Evolutionary conservation across 78 protist genomes (phyloP).

Genomic region (Emiliania huxleyi): DNA sequence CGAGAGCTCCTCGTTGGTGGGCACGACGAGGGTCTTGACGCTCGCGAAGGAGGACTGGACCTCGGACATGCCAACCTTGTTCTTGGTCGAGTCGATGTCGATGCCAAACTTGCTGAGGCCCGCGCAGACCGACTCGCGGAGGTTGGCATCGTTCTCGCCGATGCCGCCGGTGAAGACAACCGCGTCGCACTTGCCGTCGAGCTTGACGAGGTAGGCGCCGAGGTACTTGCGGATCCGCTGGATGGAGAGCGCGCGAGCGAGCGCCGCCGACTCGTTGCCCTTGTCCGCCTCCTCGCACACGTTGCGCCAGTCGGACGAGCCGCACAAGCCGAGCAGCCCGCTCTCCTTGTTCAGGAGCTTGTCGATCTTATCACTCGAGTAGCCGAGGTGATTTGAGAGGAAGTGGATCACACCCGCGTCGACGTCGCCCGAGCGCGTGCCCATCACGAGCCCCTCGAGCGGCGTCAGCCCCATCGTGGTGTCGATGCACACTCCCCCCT

Average conservation of each 20-base stretch:
- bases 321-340: constrained; percentile 30
- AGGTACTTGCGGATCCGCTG: constrained; percentile 44
- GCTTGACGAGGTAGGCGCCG: constrained; percentile 18
- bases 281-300: not conserved
- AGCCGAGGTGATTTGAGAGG: not conserved
- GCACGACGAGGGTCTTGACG: no score
- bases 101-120: constrained; percentile 15
- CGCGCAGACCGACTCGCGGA: not conserved
- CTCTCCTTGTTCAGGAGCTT: constrained; percentile 9
- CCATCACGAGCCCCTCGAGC: constrained; percentile 59
- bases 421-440: constrained; percentile 47
- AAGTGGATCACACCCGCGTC: constrained; percentile 1
- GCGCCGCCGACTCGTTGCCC: not conserved
- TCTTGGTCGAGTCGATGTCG: constrained; percentile 9
- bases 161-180: constrained; percentile 39
- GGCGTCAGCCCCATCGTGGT: constrained; percentile 61
- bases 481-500: constrained; percentile 43
- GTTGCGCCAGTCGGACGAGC: not conserved
- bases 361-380: not conserved
- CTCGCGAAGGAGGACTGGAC: not conserved
- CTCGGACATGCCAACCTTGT: no score
- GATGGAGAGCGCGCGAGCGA: constrained; percentile 13
- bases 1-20: constrained; percentile 40
- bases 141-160: constrained; percentile 15
- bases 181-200: constrained; percentile 35